Conservation (phyloP, 331 rosid species). For the Cydonia oblonga region DNA sequence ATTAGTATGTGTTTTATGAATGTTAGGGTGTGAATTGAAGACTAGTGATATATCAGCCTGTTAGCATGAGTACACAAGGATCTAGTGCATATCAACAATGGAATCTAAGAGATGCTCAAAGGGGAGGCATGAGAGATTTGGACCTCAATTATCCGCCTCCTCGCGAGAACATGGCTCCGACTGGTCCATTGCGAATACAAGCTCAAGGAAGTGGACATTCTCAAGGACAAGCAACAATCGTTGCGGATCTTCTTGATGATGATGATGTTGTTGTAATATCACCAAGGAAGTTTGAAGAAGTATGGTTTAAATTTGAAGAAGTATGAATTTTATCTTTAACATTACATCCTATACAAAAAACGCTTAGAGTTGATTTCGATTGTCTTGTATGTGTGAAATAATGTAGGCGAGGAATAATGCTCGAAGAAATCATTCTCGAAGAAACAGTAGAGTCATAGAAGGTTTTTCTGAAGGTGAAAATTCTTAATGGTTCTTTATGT, state of each 20-base stretch:
- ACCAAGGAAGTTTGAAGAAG: constrained; percentile 33
- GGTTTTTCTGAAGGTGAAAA: constrained; percentile 8
- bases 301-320: constrained; percentile 24
- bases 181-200: constrained; percentile 1
- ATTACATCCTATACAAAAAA: not conserved
- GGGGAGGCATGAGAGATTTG: constrained; percentile 7
- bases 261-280: constrained; percentile 32
- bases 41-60: not conserved
- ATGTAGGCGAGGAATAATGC: constrained; percentile 24
- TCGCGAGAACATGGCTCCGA: constrained; percentile 3
- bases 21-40: constrained; percentile 2
- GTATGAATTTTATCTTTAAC: constrained; percentile 2
- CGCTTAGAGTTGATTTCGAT: not conserved
- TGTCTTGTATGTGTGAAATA: not conserved
- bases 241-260: constrained; percentile 8
- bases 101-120: constrained; percentile 3
- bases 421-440: constrained; percentile 13
- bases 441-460: constrained; percentile 3
- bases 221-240: constrained; percentile 12
- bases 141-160: constrained; percentile 30
- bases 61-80: constrained; percentile 22
- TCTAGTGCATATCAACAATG: constrained; percentile 1
- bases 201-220: not conserved
- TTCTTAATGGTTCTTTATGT: not conserved
- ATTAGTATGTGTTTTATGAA: not conserved